Evolutionary conservation across 257 asterid genomes (phyloP).

Genomic region (Dorcoceras hygrometricum): DNA sequence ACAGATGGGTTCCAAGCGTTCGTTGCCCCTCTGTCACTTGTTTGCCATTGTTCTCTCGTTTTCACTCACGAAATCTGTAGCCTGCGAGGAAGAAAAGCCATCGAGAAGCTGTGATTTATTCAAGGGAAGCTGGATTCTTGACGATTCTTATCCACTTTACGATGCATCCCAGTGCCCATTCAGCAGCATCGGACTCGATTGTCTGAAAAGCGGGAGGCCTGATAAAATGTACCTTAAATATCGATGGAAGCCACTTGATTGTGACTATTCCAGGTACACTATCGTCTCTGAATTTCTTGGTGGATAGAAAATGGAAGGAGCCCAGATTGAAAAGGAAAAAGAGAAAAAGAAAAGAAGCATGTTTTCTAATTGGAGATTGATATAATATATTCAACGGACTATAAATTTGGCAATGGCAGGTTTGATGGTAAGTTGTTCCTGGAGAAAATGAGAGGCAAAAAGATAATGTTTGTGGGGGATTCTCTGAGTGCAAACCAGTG

Average conservation of each 20-base stretch:
- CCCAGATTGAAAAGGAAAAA: not conserved
- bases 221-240: constrained; percentile 43
- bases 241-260: constrained; percentile 58
- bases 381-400: no score
- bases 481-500: constrained; percentile 57
- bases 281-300: no score
- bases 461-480: constrained; percentile 64
- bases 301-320: no score
- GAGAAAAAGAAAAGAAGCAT: not conserved
- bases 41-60: not conserved
- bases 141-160: constrained; percentile 48
- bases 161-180: constrained; percentile 57
- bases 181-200: constrained; percentile 44
- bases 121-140: constrained; percentile 65
- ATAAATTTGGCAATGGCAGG: constrained; percentile 25
- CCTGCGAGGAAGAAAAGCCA: constrained; percentile 3
- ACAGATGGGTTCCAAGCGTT: constrained; percentile 8
- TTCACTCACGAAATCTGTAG: constrained; percentile 1
- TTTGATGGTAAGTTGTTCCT: constrained; percentile 45
- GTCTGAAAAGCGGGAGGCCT: constrained; percentile 57
- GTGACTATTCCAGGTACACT: constrained; percentile 50
- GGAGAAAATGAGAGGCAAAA: constrained; percentile 50
- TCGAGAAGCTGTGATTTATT: constrained; percentile 42
- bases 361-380: not conserved
- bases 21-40: not conserved